Base-by-base conservation (phyloP, 345 rosid species). In the Acer yangbiense region DNA sequence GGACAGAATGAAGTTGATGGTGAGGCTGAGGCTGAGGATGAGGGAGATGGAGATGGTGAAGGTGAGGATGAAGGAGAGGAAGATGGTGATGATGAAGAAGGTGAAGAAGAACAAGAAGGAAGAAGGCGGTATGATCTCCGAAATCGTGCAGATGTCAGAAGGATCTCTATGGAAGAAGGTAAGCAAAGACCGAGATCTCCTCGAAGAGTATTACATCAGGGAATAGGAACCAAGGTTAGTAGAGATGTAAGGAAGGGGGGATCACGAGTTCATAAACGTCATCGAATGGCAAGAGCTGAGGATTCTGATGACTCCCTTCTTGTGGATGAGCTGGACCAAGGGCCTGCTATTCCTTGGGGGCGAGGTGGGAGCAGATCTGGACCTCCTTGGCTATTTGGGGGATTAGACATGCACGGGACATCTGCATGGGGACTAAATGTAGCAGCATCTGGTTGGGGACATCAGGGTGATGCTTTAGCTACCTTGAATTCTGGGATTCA, bases 251-350 rank as follows among this genome's bases (percentile, higher is more conserved):
- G 98, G 83, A 94, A 89, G 86, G 92, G 98, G 78, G 97, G 98
- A 69, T 91, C 99, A 74, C 89, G 98, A 79, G 97, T 85, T 84
- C 98, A 91, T 89, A 97, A 93, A 86, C 94, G 94, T 77, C 98
- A 93, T 81, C 94, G 93, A 74, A 78, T 85, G 25, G 67, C 91
- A 55, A 89, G 98, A 86, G 89, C 88, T 76, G 99, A 94, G 72
- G 99, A 97, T 82, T 97, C 99, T 76, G 99, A 97, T 85, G 99
- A 97, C 89, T 97, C 99, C 69, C 99, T 97, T 83, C 98, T 97
- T 69, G 99, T 97, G 81, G 99, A 97, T 89, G 99, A 97, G 87
- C 83, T 94, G 76, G 98, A 97, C 85, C 99, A 97, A 81, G 99
- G 98, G 63, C 99, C 97, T 82, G 90, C 91, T 60, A 88, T 90